Base-by-base conservation (phyloP, 1,139 yeast species). In the Hemisphaericaspora xylofermentans region DNA sequence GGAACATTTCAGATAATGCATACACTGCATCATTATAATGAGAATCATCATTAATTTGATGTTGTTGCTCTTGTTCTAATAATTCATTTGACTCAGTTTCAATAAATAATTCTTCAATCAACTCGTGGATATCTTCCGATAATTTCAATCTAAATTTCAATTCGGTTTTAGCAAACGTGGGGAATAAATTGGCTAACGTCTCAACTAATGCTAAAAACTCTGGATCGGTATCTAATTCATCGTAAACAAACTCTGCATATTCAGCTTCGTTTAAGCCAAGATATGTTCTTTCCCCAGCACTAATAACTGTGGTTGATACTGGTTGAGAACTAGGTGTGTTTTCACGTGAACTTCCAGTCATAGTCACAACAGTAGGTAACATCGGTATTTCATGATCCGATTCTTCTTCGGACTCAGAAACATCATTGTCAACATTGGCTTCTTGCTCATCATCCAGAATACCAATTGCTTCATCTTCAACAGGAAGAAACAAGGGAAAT, bases 111-210 rank as follows among this genome's bases (percentile, higher is more conserved):
- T 46, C 51, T 25, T 58, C 64, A 15, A 60, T 46, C 18, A 62
- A 49, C 24, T 47, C 53, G 14, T 52, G 58, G 22, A 60, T 46
- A 32, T 51, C 48, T n/a, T 47, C 52, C 13, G 55, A 29, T 4
- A 57, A 50, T 40, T 54, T 49, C 36, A 59, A 41, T 37, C 61
- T 49, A 6, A 53, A 49, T 38, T 53, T 50, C 33, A 66, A 52
- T 30, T 64, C 68, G 16, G 61, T 52, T 18, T 63, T 54, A 9
- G 60, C 47, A 28, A 52, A 43, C 6, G 50, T 45, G 2, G 71
- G 71, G 36, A 66, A 66, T 33, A 64, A 43, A 29, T 63, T 66
- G 15, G 60, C 51, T 30, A 64, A 47, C 3, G 46, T 40, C 16
- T 63, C 66, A 9, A 60, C 56, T 18, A 49, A 17, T 16, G 39